phyloP scores from a whole-genome alignment of 169 alveolate genomes.

The Toxoplasma gondii region DNA sequence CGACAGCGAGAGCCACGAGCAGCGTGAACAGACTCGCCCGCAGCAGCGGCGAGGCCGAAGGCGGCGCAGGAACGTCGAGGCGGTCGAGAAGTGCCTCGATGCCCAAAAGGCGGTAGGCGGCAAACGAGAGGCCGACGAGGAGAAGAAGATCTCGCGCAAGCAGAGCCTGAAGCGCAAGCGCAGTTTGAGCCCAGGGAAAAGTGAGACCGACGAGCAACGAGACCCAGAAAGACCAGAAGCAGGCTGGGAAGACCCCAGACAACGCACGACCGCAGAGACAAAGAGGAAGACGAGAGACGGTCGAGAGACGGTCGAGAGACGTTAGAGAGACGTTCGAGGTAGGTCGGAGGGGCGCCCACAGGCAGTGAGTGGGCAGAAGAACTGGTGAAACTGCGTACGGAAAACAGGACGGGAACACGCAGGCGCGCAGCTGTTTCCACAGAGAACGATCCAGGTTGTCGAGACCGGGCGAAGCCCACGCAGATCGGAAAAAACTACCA shows the following conservation, averaged over 20 bases:
- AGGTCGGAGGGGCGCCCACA: neutral
- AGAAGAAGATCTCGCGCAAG: neutral
- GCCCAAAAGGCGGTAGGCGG: neutral
- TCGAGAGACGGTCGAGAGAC: neutral
- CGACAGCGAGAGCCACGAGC: constrained; percentile 42
- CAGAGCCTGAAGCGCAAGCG: neutral
- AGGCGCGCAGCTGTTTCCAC: too few relatives aligned
- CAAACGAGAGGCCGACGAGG: neutral
- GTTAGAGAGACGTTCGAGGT: neutral
- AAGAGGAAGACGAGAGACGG: neutral
- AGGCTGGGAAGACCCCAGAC: too few relatives aligned
- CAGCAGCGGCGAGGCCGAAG: constrained; percentile 38
- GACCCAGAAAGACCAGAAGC: neutral
- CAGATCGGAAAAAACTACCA: too few relatives aligned
- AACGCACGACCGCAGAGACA: too few relatives aligned
- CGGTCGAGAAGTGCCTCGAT: neutral
- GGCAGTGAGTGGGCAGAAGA: neutral
- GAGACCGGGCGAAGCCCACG: too few relatives aligned
- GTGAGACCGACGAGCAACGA: too few relatives aligned
- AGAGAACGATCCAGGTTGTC: too few relatives aligned
- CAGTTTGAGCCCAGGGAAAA: too few relatives aligned
- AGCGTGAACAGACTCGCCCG: constrained; percentile 52
- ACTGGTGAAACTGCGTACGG: neutral
- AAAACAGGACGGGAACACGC: neutral
- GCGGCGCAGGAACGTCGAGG: constrained; percentile 16